Percentiles rank a stretch among this genome's conserved stretches.
These are phyloP conservation scores for Fraxinus greggii DNA, from an alignment of 305 asterid species.

Conservation along the genomic window DNA sequence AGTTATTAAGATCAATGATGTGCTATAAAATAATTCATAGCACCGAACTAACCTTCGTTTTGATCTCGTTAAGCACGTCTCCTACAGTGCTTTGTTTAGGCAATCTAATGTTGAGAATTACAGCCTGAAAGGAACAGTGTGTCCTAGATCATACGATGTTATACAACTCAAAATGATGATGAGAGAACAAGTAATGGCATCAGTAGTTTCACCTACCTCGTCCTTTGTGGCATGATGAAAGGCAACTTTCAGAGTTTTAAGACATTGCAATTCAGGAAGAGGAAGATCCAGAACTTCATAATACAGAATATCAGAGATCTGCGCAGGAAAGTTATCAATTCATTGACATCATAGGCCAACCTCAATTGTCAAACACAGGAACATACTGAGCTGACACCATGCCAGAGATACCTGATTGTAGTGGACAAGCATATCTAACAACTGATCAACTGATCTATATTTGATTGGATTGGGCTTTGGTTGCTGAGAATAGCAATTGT, in stretches of 20 bases:
- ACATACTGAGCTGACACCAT: background rate
- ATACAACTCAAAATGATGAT: constrained; percentile 1
- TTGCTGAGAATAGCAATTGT: constrained; percentile 70
- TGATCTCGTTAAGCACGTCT: constrained; percentile 70
- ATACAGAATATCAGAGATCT: constrained; percentile 68
- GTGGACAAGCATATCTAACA: constrained; percentile 45
- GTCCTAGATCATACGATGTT: constrained; percentile 6
- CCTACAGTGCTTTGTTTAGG: constrained; percentile 69
- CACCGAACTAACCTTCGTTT: constrained; percentile 51
- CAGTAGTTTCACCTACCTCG: constrained; percentile 46
- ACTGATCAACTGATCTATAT: constrained; percentile 36
- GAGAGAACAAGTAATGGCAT: background rate
- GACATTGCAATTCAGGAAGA: constrained; percentile 77
- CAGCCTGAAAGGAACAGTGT: constrained; percentile 40
- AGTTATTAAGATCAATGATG: background rate
- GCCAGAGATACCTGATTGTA: constrained; percentile 41
- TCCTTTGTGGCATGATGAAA: constrained; percentile 68
- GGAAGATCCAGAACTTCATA: constrained; percentile 81
- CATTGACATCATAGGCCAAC: constrained; percentile 19
- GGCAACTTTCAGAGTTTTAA: constrained; percentile 70
- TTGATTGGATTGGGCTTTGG: constrained; percentile 63
- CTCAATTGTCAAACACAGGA: background rate
- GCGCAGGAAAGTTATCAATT: constrained; percentile 19
- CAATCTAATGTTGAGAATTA: constrained; percentile 56
- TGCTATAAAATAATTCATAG: constrained; percentile 10